A percentile compares a stretch with the other conserved stretches of the same genome.
Evolutionary conservation across 257 asterid species (phyloP).

Genomic region (Forsythia suspensa): DNA sequence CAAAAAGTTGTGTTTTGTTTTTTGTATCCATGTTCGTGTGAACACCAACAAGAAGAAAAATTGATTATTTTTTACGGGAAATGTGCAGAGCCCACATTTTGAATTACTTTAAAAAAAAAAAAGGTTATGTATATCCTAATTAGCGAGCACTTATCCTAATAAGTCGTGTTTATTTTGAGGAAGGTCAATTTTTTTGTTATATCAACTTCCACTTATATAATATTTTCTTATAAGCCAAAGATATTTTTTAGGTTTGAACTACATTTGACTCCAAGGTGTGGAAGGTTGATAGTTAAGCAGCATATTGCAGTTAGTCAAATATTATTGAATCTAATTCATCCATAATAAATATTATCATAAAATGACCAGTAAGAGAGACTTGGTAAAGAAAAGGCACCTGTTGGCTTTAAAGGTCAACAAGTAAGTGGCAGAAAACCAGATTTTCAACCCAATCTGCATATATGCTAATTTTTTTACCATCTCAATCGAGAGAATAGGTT

Average conservation of each 20-base stretch:
- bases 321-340: background rate
- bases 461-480: background rate
- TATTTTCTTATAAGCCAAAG: background rate
- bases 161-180: background rate
- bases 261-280: background rate
- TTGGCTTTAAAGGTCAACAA: background rate
- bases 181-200: too few species aligned
- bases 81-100: background rate
- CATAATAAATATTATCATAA: too few species aligned
- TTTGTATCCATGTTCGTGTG: too few species aligned
- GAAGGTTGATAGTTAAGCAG: background rate
- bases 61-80: background rate
- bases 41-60: too few species aligned
- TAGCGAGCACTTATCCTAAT: background rate
- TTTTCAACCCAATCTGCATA: background rate
- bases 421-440: background rate
- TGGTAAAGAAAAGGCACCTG: background rate
- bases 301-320: too few species aligned
- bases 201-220: background rate
- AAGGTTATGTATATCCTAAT: background rate
- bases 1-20: too few species aligned
- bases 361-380: background rate
- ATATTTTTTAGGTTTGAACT: background rate
- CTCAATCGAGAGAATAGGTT: background rate
- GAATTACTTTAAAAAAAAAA: too few species aligned